Evolutionary conservation across 768 basidiomycete species (phyloP).

Genomic region (Podaxis sp.): DNA sequence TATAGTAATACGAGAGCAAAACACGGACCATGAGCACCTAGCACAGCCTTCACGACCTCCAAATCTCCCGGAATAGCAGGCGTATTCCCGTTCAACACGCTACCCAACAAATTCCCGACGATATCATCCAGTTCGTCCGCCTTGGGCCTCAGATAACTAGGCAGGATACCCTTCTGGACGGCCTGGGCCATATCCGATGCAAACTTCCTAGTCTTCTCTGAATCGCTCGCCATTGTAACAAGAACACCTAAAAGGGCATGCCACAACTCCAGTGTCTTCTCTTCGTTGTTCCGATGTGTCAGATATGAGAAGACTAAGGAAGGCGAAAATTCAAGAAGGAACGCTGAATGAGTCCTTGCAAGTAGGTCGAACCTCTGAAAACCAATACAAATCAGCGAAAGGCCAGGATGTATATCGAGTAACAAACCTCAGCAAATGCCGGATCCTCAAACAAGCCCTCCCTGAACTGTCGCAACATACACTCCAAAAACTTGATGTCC

Average conservation of each 20-base stretch:
- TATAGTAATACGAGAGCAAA: neutral
- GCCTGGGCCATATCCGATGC: slow-evolving; percentile 33
- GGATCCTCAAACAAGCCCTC: slow-evolving; percentile 44
- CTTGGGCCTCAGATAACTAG: slow-evolving; percentile 43
- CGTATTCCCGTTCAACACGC: slow-evolving; percentile 24
- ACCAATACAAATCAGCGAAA: neutral
- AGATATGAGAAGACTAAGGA: slow-evolving; percentile 54
- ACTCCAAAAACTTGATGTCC: slow-evolving; percentile 14
- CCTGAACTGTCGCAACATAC: slow-evolving; percentile 52
- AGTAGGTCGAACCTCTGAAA: slow-evolving; percentile 46
- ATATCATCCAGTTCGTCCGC: slow-evolving; percentile 44
- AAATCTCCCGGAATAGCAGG: slow-evolving; percentile 25
- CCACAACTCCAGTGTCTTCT: slow-evolving; percentile 39
- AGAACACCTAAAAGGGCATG: slow-evolving; percentile 43
- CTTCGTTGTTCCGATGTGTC: slow-evolving; percentile 35
- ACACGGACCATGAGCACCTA: slow-evolving; percentile 41
- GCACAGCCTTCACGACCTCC: slow-evolving; percentile 34
- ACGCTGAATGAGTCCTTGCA: neutral
- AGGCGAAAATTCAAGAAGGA: slow-evolving; percentile 39
- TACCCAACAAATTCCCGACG: slow-evolving; percentile 36
- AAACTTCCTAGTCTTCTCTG: slow-evolving; percentile 18
- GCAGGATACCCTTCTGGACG: slow-evolving; percentile 35
- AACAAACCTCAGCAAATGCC: slow-evolving; percentile 42
- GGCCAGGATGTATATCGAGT: neutral
- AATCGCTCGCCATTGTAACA: slow-evolving; percentile 27